A percentile compares a stretch with the other conserved stretches of the same genome.
Conservation (phyloP, 2,329 filamentous ascomycete genomes). For the Arthrobotrys pseudoclavata region DNA sequence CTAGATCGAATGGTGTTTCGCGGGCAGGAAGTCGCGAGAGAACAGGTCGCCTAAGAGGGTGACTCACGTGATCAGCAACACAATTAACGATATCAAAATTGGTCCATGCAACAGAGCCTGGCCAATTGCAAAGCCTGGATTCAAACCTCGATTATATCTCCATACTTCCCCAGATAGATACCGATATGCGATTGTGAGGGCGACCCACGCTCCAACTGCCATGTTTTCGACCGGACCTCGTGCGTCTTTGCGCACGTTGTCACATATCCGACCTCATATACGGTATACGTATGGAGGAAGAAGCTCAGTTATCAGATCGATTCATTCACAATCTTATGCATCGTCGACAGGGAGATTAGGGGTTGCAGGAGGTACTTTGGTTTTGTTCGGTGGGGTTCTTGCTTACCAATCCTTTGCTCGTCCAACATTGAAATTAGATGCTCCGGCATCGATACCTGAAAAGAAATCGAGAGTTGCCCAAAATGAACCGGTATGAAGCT, state of each 20-base stretch:
- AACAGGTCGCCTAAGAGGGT: conserved; percentile 34
- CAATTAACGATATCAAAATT: conserved; percentile 25
- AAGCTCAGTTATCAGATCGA: conserved; percentile 6
- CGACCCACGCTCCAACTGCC: conserved; percentile 13
- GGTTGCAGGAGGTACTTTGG: conserved; percentile 18
- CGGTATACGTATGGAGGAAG: conserved; percentile 17
- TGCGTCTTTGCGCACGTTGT: conserved; percentile 45
- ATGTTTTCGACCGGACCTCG: conserved; percentile 48
- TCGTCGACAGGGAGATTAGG: conserved; percentile 16
- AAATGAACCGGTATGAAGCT: conserved; percentile 78
- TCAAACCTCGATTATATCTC: neutral
- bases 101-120: conserved; percentile 34
- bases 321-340: conserved; percentile 32
- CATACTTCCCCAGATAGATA: neutral
- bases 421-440: conserved; percentile 41
- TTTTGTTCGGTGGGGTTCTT: conserved; percentile 32
- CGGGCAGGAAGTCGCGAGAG: conserved; percentile 11
- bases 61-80: conserved; percentile 45
- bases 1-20: conserved; percentile 6
- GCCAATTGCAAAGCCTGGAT: conserved; percentile 10
- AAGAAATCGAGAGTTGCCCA: conserved; percentile 74
- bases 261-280: conserved; percentile 30
- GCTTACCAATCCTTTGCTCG: conserved; percentile 30
- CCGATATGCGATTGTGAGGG: conserved; percentile 7
- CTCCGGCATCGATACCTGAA: conserved; percentile 21